These are phyloP conservation scores for Aciculosporium take DNA, from an alignment of 2,329 filamentous ascomycete species.

Conservation along the genomic window DNA sequence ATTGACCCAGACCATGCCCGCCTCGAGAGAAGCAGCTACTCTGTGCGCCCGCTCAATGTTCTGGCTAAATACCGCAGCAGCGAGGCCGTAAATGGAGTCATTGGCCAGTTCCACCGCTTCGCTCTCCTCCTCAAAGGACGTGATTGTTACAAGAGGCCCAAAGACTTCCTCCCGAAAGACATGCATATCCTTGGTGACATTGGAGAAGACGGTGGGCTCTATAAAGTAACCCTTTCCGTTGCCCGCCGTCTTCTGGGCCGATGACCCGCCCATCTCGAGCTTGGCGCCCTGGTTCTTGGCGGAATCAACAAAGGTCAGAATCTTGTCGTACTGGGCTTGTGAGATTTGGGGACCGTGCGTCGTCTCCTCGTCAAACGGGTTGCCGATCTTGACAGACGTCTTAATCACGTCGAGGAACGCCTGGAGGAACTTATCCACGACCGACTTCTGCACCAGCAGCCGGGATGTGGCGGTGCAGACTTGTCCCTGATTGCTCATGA, in stretches of 20 bases:
- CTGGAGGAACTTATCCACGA: slow-evolving; percentile 49
- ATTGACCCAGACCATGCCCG: slow-evolving; percentile 43
- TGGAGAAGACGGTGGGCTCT: slow-evolving; percentile 30
- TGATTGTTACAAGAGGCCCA: slow-evolving; percentile 29
- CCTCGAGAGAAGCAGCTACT: slow-evolving; percentile 41
- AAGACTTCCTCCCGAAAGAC: slow-evolving; percentile 34
- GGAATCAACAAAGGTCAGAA: slow-evolving; percentile 54
- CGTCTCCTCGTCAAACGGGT: slow-evolving; percentile 54
- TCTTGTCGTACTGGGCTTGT: slow-evolving; percentile 53
- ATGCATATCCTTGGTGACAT: slow-evolving; percentile 26
- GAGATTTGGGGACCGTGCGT: slow-evolving; percentile 66
- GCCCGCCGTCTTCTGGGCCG: slow-evolving; percentile 17
- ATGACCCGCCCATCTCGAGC: slow-evolving; percentile 48
- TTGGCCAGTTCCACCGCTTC: slow-evolving; percentile 30
- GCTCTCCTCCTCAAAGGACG: slow-evolving; percentile 26
- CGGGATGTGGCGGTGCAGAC: slow-evolving; percentile 52
- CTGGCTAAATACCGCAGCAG: slow-evolving; percentile 46
- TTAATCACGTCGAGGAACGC: slow-evolving; percentile 46
- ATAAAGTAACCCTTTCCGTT: slow-evolving; percentile 31
- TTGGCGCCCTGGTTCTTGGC: slow-evolving; percentile 60
- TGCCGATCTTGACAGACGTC: slow-evolving; percentile 48
- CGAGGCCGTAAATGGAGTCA: slow-evolving; percentile 46
- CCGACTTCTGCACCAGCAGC: slow-evolving; percentile 46
- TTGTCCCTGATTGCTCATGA: slow-evolving; percentile 49
- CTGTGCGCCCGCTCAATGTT: slow-evolving; percentile 37